Percentiles rank a stretch among this genome's conserved stretches.
These are phyloP conservation scores for Phragmites australis DNA, from an alignment of 176 grass and related monocot genomes.

Conservation along the genomic window DNA sequence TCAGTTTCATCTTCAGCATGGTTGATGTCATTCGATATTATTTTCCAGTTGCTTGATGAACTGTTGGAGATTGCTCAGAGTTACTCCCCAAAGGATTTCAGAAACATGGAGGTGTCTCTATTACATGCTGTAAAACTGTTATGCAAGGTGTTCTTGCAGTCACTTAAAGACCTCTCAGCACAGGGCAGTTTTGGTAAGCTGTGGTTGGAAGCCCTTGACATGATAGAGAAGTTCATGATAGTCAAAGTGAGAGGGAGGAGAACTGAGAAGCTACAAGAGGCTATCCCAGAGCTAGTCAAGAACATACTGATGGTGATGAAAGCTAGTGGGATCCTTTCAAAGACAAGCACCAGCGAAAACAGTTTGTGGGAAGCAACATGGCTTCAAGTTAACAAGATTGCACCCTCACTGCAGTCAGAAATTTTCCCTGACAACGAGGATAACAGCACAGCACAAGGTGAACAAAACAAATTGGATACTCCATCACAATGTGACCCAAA, in stretches of 20 bases:
- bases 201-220: conserved; percentile 79
- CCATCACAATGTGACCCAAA: conserved; percentile 24
- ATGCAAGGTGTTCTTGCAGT: conserved; percentile 87
- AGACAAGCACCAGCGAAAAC: conserved; percentile 42
- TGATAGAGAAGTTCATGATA: conserved; percentile 83
- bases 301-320: conserved; percentile 94
- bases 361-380: conserved; percentile 84
- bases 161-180: conserved; percentile 64
- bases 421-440: conserved; percentile 58
- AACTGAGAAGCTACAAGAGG: conserved; percentile 91
- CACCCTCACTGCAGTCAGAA: conserved; percentile 63
- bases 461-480: conserved; percentile 37
- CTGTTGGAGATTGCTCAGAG: conserved; percentile 75
- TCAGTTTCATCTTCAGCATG: conserved; percentile 65
- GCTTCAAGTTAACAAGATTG: conserved; percentile 74
- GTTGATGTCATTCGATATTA: conserved; percentile 85
- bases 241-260: conserved; percentile 82
- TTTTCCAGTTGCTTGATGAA: conserved; percentile 92
- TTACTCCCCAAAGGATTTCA: conserved; percentile 84
- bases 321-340: conserved; percentile 65
- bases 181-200: conserved; percentile 69
- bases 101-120: conserved; percentile 96
- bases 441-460: conserved; percentile 13
- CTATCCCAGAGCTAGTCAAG: conserved; percentile 88
- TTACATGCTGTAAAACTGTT: conserved; percentile 75